Percentiles rank a stretch among this genome's conserved stretches.
Evolutionary conservation across 1,139 yeast species (phyloP).

Genomic region (Arxiozyma slooffiae): DNA sequence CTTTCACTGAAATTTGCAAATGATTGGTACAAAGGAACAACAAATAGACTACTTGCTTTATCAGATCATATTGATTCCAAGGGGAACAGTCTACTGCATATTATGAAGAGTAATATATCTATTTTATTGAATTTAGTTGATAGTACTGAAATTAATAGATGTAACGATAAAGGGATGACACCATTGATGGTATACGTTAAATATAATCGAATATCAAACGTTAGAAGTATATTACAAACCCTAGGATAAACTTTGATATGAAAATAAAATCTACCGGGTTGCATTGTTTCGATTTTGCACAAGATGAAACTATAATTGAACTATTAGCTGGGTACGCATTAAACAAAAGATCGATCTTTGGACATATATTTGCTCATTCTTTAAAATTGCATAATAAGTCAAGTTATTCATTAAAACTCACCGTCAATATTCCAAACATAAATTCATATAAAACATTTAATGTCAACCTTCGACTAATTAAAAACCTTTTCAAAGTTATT

Average conservation of each 20-base stretch:
- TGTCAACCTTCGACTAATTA: slow-evolving; percentile 11
- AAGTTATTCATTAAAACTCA: slow-evolving; percentile 5
- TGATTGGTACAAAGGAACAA: slow-evolving; percentile 33
- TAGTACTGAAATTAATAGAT: slow-evolving; percentile 47
- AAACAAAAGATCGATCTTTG: slow-evolving; percentile 10
- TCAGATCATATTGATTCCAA: slow-evolving; percentile 57
- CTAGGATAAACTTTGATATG: slow-evolving; percentile 37
- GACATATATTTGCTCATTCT: slow-evolving; percentile 8
- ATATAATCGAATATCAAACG: slow-evolving; percentile 55
- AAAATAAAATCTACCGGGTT: slow-evolving; percentile 31
- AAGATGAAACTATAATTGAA: slow-evolving; percentile 29
- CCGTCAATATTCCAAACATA: slow-evolving; percentile 5
- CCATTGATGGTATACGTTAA: slow-evolving; percentile 67
- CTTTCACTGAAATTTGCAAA: slow-evolving; percentile 41
- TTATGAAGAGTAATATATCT: slow-evolving; percentile 41
- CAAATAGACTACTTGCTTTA: slow-evolving; percentile 34
- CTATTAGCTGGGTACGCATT: slow-evolving; percentile 13
- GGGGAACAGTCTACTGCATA: slow-evolving; percentile 72
- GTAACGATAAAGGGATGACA: slow-evolving; percentile 50
- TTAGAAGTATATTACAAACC: slow-evolving; percentile 38
- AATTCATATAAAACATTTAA: slow-evolving; percentile 7
- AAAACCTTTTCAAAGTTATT: slow-evolving; percentile 11
- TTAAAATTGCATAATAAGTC: slow-evolving; percentile 3
- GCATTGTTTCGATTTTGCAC: slow-evolving; percentile 45
- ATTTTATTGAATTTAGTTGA: slow-evolving; percentile 33